These are phyloP conservation scores for Yarrowia hollandica DNA, from an alignment of 805 yeast species.

Conservation along the genomic window DNA sequence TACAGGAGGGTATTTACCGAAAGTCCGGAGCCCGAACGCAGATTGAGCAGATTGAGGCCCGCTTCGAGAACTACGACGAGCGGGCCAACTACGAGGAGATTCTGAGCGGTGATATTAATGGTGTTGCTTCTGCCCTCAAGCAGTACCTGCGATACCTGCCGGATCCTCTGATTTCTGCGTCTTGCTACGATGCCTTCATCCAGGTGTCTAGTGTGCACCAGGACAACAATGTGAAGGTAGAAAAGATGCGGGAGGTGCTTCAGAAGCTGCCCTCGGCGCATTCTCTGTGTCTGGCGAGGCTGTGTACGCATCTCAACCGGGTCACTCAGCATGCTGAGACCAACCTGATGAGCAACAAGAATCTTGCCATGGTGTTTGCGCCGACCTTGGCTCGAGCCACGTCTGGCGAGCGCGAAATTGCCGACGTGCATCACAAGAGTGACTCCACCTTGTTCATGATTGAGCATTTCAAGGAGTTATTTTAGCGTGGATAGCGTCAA, in stretches of 20 bases:
- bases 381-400: slow-evolving; percentile 84
- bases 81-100: slow-evolving; percentile 43
- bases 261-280: slow-evolving; percentile 67
- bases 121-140: slow-evolving; percentile 82
- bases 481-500: neutral
- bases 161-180: slow-evolving; percentile 76
- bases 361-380: slow-evolving; percentile 89
- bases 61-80: slow-evolving; percentile 44
- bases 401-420: slow-evolving; percentile 76
- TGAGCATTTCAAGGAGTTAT: slow-evolving; percentile 35
- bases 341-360: slow-evolving; percentile 81
- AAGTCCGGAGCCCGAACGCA: slow-evolving; percentile 81
- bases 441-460: slow-evolving; percentile 71
- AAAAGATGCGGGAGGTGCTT: slow-evolving; percentile 50
- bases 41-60: slow-evolving; percentile 49
- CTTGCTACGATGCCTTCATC: slow-evolving; percentile 66
- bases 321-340: slow-evolving; percentile 54
- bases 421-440: slow-evolving; percentile 80
- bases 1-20: slow-evolving; percentile 84
- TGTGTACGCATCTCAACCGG: slow-evolving; percentile 64
- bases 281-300: slow-evolving; percentile 51
- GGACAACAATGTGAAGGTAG: slow-evolving; percentile 41
- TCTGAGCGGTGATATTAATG: slow-evolving; percentile 71
- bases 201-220: slow-evolving; percentile 45
- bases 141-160: slow-evolving; percentile 83